Conservation (phyloP, 495 filamentous ascomycete genomes). For the Trichocladium uniseriatum region DNA sequence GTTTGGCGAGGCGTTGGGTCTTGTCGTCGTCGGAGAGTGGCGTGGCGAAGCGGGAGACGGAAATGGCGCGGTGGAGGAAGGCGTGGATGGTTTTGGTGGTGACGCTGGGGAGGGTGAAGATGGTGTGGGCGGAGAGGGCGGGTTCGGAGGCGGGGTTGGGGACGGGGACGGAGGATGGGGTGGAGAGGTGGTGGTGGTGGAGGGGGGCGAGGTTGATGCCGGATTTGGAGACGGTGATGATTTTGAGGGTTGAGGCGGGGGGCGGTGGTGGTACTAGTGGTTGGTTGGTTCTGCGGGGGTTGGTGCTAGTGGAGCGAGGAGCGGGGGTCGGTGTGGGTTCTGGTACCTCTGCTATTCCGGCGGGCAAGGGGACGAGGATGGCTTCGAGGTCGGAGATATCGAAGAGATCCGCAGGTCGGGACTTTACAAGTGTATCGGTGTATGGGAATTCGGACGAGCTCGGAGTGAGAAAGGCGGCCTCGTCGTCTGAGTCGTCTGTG, state of each 20-base stretch:
- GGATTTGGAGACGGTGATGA: background rate
- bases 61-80: slow-evolving; percentile 8
- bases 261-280: background rate
- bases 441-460: background rate
- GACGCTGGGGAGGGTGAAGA: slow-evolving; percentile 3
- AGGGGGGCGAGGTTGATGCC: background rate
- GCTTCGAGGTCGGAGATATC: background rate
- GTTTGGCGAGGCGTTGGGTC: too few relatives aligned
- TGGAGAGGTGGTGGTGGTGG: too few relatives aligned
- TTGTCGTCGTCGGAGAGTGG: background rate
- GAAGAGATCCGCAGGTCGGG: background rate
- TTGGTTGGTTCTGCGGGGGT: too few relatives aligned
- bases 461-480: background rate
- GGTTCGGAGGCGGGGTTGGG: background rate
- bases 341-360: too few relatives aligned
- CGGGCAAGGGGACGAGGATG: background rate
- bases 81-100: background rate
- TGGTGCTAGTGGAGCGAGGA: too few relatives aligned
- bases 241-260: background rate
- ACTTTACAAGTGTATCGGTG: background rate
- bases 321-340: too few relatives aligned
- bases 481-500: background rate
- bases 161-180: background rate
- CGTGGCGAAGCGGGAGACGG: slow-evolving; percentile 1
- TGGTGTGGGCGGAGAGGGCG: background rate